phyloP scores from a whole-genome alignment of 1,139 yeast genomes.

The Nakaseomyces kungkrabaensis region DNA sequence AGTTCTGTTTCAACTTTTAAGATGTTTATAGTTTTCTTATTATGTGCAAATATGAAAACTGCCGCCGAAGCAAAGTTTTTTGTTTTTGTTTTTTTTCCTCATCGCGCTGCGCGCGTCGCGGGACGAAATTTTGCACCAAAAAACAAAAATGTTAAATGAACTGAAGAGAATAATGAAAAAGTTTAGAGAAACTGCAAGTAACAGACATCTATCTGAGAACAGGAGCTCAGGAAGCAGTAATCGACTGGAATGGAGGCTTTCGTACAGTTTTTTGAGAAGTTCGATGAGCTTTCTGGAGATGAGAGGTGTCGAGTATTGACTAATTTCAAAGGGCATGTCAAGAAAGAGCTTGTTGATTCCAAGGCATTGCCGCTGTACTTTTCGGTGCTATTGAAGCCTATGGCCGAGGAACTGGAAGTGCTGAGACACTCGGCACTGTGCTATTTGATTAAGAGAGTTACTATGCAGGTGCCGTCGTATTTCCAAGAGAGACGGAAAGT shows the following conservation, averaged over 20 bases:
- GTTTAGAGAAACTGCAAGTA: neutral
- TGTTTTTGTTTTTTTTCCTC: no score
- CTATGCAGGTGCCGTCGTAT: constrained; percentile 56
- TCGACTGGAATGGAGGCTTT: neutral
- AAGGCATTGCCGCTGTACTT: constrained; percentile 46
- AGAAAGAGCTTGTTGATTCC: constrained; percentile 52
- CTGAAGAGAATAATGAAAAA: neutral
- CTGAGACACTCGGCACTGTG: constrained; percentile 59
- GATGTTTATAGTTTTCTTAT: no score
- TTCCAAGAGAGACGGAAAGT: constrained; percentile 32
- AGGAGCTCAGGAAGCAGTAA: neutral
- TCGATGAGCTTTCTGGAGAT: neutral
- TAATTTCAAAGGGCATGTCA: constrained; percentile 57
- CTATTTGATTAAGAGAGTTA: constrained; percentile 65
- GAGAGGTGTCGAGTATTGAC: constrained; percentile 29
- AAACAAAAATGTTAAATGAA: no score
- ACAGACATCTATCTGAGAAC: neutral
- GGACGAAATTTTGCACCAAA: no score
- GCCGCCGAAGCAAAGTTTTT: no score
- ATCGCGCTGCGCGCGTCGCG: no score
- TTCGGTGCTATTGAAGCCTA: constrained; percentile 34
- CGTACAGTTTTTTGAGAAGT: neutral
- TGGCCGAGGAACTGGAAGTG: constrained; percentile 37
- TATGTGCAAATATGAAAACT: no score
- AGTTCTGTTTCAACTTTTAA: no score